Evolutionary conservation across 495 filamentous ascomycete species (phyloP).

Genomic region (Bacidia gigantensis): DNA sequence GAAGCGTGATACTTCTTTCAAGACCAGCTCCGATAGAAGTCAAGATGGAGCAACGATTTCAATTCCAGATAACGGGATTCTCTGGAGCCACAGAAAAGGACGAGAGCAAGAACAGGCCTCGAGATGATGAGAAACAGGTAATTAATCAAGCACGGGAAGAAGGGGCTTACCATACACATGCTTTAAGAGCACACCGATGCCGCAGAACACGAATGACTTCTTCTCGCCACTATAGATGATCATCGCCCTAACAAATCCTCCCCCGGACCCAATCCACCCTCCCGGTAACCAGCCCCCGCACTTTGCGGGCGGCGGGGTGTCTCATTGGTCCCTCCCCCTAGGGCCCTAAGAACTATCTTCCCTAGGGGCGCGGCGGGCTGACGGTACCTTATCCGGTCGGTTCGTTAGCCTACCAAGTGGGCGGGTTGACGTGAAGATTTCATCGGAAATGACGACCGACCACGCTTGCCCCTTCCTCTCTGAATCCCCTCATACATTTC

Average conservation of each 20-base stretch:
- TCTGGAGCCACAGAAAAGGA: no score
- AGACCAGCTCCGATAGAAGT: no score
- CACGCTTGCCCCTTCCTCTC: no score
- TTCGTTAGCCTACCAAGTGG: background rate
- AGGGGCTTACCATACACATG: no score
- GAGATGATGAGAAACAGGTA: background rate
- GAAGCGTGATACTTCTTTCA: background rate
- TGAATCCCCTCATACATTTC: no score
- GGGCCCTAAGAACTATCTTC: no score
- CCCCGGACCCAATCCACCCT: background rate
- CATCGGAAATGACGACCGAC: background rate
- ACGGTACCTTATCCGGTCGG: background rate
- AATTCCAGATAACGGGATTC: no score
- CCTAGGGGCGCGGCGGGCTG: background rate
- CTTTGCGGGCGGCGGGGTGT: background rate
- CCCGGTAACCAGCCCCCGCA: background rate
- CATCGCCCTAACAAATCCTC: background rate
- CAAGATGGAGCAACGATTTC: no score
- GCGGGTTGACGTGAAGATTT: conserved; percentile 1
- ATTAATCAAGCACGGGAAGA: background rate
- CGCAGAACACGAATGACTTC: background rate
- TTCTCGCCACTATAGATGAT: background rate
- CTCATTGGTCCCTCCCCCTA: background rate
- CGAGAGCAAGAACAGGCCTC: background rate
- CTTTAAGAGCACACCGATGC: background rate